Evolutionary conservation across 192 early-diverging fungal species (phyloP).

Genomic region (Coemansia sp.): DNA sequence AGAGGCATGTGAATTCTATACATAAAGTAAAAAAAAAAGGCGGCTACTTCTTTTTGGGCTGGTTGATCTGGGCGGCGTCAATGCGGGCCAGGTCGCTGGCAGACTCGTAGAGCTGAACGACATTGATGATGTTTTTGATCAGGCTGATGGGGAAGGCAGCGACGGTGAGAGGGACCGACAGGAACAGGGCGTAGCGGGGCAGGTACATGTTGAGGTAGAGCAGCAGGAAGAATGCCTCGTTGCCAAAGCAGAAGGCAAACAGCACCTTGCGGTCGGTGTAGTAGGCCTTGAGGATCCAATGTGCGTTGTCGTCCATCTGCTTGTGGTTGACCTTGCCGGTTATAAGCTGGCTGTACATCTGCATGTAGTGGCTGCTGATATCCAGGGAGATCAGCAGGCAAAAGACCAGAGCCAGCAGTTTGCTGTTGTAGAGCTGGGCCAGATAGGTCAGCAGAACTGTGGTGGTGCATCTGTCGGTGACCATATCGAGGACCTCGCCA

Average conservation of each 20-base stretch:
- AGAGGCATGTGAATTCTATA: background rate
- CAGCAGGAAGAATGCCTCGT: slow-evolving; percentile 89
- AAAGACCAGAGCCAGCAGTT: slow-evolving; percentile 68
- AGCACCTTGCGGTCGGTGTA: slow-evolving; percentile 89
- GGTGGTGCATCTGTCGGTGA: slow-evolving; percentile 94
- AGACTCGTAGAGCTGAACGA: slow-evolving; percentile 90
- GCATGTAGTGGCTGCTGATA: slow-evolving; percentile 96
- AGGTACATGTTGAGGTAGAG: slow-evolving; percentile 70
- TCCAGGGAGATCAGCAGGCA: slow-evolving; percentile 91
- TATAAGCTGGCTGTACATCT: slow-evolving; percentile 92
- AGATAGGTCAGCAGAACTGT: slow-evolving; percentile 88
- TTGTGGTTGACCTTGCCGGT: slow-evolving; percentile 90
- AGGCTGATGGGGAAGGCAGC: slow-evolving; percentile 70
- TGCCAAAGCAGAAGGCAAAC: slow-evolving; percentile 87
- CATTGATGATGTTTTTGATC: slow-evolving; percentile 90
- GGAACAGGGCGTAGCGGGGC: slow-evolving; percentile 16
- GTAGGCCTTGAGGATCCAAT: slow-evolving; percentile 81
- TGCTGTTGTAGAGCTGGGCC: slow-evolving; percentile 60
- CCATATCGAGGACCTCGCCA: slow-evolving; percentile 98
- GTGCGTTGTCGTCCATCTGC: slow-evolving; percentile 68
- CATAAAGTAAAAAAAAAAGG: too few relatives aligned
- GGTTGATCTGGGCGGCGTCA: slow-evolving; percentile 56
- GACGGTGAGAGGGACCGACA: slow-evolving; percentile 19
- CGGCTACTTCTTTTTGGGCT: background rate
- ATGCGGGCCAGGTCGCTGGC: slow-evolving; percentile 68